Conservation (phyloP, 331 rosid species). For the Pyracantha coccinea region DNA sequence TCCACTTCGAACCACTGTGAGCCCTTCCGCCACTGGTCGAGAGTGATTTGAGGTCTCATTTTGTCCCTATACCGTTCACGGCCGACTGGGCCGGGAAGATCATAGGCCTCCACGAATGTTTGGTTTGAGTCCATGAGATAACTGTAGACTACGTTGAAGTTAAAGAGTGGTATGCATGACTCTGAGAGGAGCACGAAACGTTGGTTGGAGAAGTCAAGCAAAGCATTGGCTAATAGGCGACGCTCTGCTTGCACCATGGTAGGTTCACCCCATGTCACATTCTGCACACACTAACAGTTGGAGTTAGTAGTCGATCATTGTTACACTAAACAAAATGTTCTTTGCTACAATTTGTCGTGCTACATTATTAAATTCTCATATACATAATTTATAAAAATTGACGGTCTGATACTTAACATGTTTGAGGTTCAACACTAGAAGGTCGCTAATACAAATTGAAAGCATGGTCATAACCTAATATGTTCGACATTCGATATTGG, state of each 20-base stretch:
- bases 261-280: conserved; percentile 63
- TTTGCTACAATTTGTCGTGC: no score
- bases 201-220: conserved; percentile 55
- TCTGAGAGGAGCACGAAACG: conserved; percentile 73
- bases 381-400: no score
- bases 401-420: neutral
- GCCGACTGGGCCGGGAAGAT: conserved; percentile 30
- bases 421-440: no score
- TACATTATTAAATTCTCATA: no score
- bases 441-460: no score
- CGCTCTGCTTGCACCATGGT: conserved; percentile 81
- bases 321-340: neutral
- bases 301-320: neutral
- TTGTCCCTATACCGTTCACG: conserved; percentile 42
- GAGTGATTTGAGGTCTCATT: conserved; percentile 37
- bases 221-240: conserved; percentile 57
- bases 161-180: conserved; percentile 74
- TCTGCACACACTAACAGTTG: conserved; percentile 21
- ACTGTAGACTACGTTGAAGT: conserved; percentile 50
- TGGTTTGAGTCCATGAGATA: conserved; percentile 39
- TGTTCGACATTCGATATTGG: no score
- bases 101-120: conserved; percentile 48
- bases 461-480: no score
- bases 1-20: conserved; percentile 78
- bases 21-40: conserved; percentile 66